Conservation (phyloP, 2,329 filamentous ascomycete species). For the Akanthomyces dipterigenus region DNA sequence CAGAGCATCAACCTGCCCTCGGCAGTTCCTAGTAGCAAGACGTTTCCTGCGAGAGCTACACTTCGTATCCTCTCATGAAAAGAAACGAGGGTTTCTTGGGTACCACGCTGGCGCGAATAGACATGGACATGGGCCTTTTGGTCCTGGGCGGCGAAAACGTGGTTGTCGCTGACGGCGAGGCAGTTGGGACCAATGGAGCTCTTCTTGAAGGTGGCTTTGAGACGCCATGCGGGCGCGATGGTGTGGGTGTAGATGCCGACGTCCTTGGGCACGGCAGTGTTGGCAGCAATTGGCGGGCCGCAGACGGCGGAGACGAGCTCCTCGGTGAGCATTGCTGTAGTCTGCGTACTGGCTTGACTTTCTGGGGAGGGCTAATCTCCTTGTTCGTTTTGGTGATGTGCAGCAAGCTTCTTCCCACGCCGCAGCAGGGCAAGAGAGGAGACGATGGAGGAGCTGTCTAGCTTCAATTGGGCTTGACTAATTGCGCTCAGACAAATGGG, state of each 20-base stretch:
- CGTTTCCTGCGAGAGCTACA: slow-evolving; percentile 62
- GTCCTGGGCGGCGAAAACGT: slow-evolving; percentile 85
- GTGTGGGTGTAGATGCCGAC: slow-evolving; percentile 83
- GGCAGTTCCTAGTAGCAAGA: slow-evolving; percentile 73
- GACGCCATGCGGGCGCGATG: slow-evolving; percentile 67
- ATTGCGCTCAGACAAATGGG: not conserved
- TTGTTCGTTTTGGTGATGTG: not conserved
- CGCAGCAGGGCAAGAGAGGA: not conserved
- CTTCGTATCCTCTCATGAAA: slow-evolving; percentile 83
- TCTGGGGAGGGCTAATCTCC: not conserved
- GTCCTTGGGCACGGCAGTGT: slow-evolving; percentile 64
- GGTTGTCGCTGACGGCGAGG: slow-evolving; percentile 70
- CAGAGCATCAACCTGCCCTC: slow-evolving; percentile 83
- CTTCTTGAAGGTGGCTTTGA: slow-evolving; percentile 82
- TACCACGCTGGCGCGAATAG: slow-evolving; percentile 75
- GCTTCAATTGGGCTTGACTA: not conserved
- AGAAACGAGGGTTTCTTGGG: slow-evolving; percentile 80
- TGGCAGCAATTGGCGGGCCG: slow-evolving; percentile 51
- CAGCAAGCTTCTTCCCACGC: not conserved
- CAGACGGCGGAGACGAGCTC: slow-evolving; percentile 53
- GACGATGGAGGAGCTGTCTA: not conserved
- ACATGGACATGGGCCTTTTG: slow-evolving; percentile 92
- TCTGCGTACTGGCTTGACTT: not conserved
- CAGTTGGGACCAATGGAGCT: slow-evolving; percentile 74
- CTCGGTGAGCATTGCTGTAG: slow-evolving; percentile 47